A percentile compares a stretch with the other conserved stretches of the same genome.
Evolutionary conservation across 2,329 filamentous ascomycete species (phyloP).

Genomic region (Fulvia fulva): DNA sequence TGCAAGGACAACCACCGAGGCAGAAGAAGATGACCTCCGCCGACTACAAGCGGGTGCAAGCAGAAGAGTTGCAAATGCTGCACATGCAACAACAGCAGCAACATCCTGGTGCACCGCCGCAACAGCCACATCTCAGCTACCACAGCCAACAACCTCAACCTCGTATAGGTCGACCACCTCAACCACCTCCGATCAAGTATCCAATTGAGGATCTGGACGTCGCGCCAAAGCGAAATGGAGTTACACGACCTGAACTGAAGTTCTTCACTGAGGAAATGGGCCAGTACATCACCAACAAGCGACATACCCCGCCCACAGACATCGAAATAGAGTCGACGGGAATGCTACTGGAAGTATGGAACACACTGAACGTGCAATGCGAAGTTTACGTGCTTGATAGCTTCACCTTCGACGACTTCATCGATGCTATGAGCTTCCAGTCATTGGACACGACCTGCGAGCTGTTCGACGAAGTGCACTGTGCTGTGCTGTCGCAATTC

Average conservation of each 20-base stretch:
- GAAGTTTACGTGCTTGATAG: constrained; percentile 92
- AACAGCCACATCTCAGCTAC: constrained; percentile 35
- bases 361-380: constrained; percentile 96
- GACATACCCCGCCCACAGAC: constrained; percentile 45
- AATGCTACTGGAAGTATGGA: constrained; percentile 84
- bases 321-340: constrained; percentile 85
- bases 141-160: constrained; percentile 15
- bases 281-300: constrained; percentile 30
- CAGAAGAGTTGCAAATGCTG: constrained; percentile 17
- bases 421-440: constrained; percentile 73
- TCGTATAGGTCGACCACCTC: constrained; percentile 39
- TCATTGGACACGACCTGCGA: constrained; percentile 73
- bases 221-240: constrained; percentile 58
- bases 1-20: constrained; percentile 22
- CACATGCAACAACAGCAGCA: constrained; percentile 26
- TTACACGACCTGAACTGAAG: constrained; percentile 69
- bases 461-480: constrained; percentile 86
- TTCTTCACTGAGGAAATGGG: constrained; percentile 61
- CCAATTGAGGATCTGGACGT: constrained; percentile 92
- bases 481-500: constrained; percentile 80
- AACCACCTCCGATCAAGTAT: constrained; percentile 80
- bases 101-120: constrained; percentile 41
- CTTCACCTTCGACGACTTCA: constrained; percentile 95
- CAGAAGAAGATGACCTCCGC: constrained; percentile 19
- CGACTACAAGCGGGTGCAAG: constrained; percentile 22